A percentile compares a stretch with the other conserved stretches of the same genome.
Evolutionary conservation across 1,284 basidiomycete species (phyloP).

Genomic region (Omphalotus olearius): DNA sequence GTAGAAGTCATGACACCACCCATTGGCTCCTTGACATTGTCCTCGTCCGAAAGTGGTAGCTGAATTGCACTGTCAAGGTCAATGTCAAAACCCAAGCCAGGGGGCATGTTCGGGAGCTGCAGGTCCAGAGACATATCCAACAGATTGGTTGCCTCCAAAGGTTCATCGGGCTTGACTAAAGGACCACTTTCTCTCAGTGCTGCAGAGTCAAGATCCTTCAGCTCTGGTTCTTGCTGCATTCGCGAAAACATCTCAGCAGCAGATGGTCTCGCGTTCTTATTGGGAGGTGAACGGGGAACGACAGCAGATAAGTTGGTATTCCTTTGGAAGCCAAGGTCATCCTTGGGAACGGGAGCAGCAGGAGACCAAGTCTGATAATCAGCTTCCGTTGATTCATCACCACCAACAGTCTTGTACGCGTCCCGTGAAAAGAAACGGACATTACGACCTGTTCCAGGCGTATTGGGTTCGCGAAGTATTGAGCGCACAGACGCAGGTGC

Average conservation of each 20-base stretch:
- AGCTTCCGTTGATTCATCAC: slow-evolving; percentile 50
- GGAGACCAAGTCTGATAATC: slow-evolving; percentile 27
- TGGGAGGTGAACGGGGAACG: slow-evolving; percentile 25
- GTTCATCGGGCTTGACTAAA: slow-evolving; percentile 12
- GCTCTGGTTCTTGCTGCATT: slow-evolving; percentile 14
- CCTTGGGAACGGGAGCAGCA: neutral
- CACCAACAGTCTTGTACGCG: slow-evolving; percentile 57
- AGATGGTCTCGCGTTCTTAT: slow-evolving; percentile 30
- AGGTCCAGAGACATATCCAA: slow-evolving; percentile 50
- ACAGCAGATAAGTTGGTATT: slow-evolving; percentile 19
- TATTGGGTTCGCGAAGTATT: slow-evolving; percentile 64
- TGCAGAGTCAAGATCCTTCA: too few species aligned
- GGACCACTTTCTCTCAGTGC: neutral
- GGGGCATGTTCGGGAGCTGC: slow-evolving; percentile 44
- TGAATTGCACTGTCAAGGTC: slow-evolving; percentile 40
- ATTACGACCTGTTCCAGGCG: slow-evolving; percentile 69
- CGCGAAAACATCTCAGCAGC: slow-evolving; percentile 40
- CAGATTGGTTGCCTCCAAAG: slow-evolving; percentile 37
- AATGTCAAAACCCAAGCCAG: slow-evolving; percentile 35
- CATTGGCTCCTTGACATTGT: slow-evolving; percentile 14
- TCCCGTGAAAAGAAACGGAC: slow-evolving; percentile 72
- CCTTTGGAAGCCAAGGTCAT: neutral
- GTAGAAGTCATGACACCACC: slow-evolving; percentile 25
- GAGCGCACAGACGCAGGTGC: slow-evolving; percentile 51
- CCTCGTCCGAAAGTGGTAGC: slow-evolving; percentile 31